Base-by-base conservation (phyloP, 148 eudicot species). In the Silene uniflora region DNA sequence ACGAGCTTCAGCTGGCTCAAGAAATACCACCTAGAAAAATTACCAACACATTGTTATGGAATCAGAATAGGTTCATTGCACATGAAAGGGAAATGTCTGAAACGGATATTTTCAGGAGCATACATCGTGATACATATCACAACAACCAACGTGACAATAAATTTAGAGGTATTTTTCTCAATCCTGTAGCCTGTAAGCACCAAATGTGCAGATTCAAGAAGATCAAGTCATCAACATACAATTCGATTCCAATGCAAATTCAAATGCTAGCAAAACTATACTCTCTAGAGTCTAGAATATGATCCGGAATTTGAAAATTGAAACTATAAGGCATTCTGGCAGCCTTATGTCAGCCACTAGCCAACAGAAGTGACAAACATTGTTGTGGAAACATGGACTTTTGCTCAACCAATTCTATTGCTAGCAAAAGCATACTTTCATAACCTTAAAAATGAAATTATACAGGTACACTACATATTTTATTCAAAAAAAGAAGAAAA, bases 1-100 rank as follows among this genome's bases (percentile, higher is more conserved):
- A 65, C 99, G 93, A 61, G 97, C 99, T 75, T 92, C 92, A 70
- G 91, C 82, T 54, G 97, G 96, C 86, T 95, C 96, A 81, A 91
- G 90, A 77, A 87, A 95, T 75, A 91, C 81, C 23, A 87, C 97
- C 98, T 95, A 85, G 29, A 49, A 46, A 22, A 29, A 25, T 67
- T 47, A 78, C 7, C 58, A 60, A 78, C 18, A 14, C 61, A 60
- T 21, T 10, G n/a, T 5, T 24, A 58, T 11, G 42, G 56, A 56
- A 58, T 56, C 73, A 1, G n/a, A 71, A 52, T 71, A 23, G 61
- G 73, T 19, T 46, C 22, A 68, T 21, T 69, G 21, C 58, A 22
- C 10, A 47, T 47, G 3, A 69, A 68, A 68, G 25, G 54, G 42
- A 9, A 56, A 29, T 49, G 11, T 24, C 49, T 56, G 39, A 12